Percentiles rank a stretch among this genome's conserved stretches.
Conservation (phyloP, 2,329 filamentous ascomycete species). For the Ophiosphaerella narmari region DNA sequence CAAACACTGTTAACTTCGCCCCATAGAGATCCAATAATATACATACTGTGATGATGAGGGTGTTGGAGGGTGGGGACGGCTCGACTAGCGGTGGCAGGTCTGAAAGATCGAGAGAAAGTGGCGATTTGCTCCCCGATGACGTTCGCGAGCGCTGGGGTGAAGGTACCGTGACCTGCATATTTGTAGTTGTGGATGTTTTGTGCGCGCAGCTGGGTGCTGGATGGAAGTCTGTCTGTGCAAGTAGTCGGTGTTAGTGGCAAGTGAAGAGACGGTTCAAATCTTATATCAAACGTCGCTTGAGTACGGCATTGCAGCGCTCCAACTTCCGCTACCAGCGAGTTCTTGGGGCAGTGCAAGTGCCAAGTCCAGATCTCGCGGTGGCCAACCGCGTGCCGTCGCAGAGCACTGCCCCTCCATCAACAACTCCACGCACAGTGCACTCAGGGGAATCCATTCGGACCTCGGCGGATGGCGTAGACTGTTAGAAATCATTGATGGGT, state of each 20-base stretch:
- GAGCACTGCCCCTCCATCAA: constrained; percentile 33
- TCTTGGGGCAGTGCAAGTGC: constrained; percentile 17
- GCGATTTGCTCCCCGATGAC: constrained; percentile 46
- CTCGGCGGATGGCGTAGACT: constrained; percentile 29
- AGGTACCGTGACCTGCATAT: constrained; percentile 37
- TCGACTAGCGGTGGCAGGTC: constrained; percentile 69
- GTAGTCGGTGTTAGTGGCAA: constrained; percentile 19
- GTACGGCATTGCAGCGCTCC: constrained; percentile 17
- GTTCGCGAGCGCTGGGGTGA: constrained; percentile 42
- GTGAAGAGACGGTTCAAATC: constrained; percentile 18
- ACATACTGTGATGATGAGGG: constrained; percentile 73
- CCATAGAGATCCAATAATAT: background rate
- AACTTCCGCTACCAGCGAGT: constrained; percentile 27
- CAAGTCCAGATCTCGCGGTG: constrained; percentile 20
- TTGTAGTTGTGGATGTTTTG: constrained; percentile 18
- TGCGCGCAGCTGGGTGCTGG: constrained; percentile 10
- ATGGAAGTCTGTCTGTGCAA: constrained; percentile 9
- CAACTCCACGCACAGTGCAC: constrained; percentile 25
- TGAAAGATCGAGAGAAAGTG: constrained; percentile 74
- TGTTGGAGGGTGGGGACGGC: constrained; percentile 80
- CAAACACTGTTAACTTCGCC: constrained; percentile 16
- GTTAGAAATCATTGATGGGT: constrained; percentile 4
- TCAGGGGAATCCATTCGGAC: constrained; percentile 14
- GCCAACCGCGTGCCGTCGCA: constrained; percentile 17
- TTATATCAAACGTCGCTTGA: constrained; percentile 30